Evolutionary conservation across 1,284 basidiomycete genomes (phyloP), one percentile per base, ranked within the genome.

Genomic region (Sanghuangporus baumii): DNA sequence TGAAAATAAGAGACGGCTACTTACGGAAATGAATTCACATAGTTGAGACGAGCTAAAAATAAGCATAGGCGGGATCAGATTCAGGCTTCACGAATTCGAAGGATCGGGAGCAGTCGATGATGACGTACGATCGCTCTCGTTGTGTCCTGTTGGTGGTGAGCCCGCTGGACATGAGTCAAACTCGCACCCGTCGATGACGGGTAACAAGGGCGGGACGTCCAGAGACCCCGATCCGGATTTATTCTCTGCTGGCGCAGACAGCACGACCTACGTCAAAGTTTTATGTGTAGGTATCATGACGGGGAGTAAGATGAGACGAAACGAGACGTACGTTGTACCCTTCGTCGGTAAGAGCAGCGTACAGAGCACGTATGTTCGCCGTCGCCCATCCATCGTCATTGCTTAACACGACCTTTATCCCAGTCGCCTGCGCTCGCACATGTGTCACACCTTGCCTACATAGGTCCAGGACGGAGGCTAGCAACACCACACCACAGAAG

Each of bases 91-190:
- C 8, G 18, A 9, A 55, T 23, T 7, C 20, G n/a, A 43, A 20
- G 18, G 14, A 57, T 47, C 9, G 9, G 38, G 11, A 23, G 60
- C 18, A 20, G 26, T 50, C 3, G 6, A 43, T 12, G 26, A 37
- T 20, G 23, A 74, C 79, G 65, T 62, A 81, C 79, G 67, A 67
- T 82, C 75, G 36, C 69, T 74, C 2, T 73, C 67, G 52, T 83
- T 76, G 58, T 71, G 74, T 0, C 81, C 81, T n/a, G 73, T 72
- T 1, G 80, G 72, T 1, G 81, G 79, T 9, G 78, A 77, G 1
- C 76, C 76, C 12, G 69, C 66, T 2, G 78, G 75, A 56, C 79
- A 79, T 3, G 75, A 74, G 60, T 76, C 66, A 66, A 77, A 80
- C 65, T 80, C 74, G 66, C 78, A 79, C 9, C 77, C 73, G 31